phyloP scores from a whole-genome alignment of 192 early-diverging fungal genomes.

The Coemansia sp. region DNA sequence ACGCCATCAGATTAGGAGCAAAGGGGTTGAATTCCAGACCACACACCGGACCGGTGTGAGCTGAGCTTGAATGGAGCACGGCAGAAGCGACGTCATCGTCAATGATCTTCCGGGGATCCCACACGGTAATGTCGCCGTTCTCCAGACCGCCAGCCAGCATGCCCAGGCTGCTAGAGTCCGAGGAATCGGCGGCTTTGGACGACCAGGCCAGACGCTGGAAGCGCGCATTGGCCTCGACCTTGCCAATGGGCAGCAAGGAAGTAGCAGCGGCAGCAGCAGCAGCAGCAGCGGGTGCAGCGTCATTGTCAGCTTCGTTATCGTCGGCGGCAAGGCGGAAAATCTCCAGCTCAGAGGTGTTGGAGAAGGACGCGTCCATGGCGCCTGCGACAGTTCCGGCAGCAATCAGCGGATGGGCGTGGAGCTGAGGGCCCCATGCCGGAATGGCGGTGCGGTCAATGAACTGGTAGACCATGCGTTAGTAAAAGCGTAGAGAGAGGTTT shows the following conservation, averaged over 20 bases:
- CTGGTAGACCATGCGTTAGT: constrained; percentile 35
- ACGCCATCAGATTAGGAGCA: constrained; percentile 80
- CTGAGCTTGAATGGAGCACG: constrained; percentile 62
- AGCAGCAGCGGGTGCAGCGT: too few species aligned
- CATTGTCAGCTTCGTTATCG: not conserved
- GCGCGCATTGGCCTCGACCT: constrained; percentile 32
- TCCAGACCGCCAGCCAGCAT: constrained; percentile 92
- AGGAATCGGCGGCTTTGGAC: too few species aligned
- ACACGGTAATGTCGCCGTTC: constrained; percentile 86
- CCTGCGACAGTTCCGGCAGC: constrained; percentile 93
- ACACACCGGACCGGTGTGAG: constrained; percentile 83
- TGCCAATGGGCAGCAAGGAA: constrained; percentile 13
- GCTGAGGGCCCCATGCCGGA: constrained; percentile 80
- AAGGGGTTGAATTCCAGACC: constrained; percentile 91
- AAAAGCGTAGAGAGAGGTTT: not conserved
- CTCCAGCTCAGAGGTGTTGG: constrained; percentile 82
- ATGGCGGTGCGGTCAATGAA: constrained; percentile 72
- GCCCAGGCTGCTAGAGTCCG: constrained; percentile 39
- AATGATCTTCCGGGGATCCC: constrained; percentile 75
- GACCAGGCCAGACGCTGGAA: constrained; percentile 92
- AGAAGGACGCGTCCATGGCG: constrained; percentile 93
- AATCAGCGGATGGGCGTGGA: constrained; percentile 64
- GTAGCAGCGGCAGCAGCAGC: too few species aligned
- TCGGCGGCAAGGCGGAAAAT: constrained; percentile 67
- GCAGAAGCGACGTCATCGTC: constrained; percentile 53